Evolutionary conservation across 2,329 filamentous ascomycete genomes (phyloP).

Genomic region (Cordyceps javanica): DNA sequence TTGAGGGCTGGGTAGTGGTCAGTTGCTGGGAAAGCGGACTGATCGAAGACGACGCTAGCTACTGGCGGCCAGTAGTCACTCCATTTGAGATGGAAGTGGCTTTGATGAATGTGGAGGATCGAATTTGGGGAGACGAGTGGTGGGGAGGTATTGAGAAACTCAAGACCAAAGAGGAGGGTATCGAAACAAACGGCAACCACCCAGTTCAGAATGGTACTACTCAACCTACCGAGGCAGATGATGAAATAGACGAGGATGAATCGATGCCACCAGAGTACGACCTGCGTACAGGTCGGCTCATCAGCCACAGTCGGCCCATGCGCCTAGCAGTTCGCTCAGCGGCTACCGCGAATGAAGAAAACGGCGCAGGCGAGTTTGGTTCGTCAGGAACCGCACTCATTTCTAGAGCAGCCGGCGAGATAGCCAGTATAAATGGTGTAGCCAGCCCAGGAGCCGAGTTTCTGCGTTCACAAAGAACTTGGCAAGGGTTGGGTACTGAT

Average conservation of each 20-base stretch:
- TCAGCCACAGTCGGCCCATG: conserved; percentile 75
- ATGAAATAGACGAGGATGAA: conserved; percentile 55
- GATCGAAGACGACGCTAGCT: conserved; percentile 74
- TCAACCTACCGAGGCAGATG: conserved; percentile 18
- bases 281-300: conserved; percentile 76
- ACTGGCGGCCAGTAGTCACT: conserved; percentile 87
- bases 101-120: conserved; percentile 64
- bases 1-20: conserved; percentile 94
- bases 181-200: conserved; percentile 21
- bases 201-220: conserved; percentile 13
- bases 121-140: conserved; percentile 86
- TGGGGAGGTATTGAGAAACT: conserved; percentile 71
- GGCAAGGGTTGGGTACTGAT: conserved; percentile 88
- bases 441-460: conserved; percentile 90
- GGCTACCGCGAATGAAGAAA: conserved; percentile 5
- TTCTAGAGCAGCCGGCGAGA: conserved; percentile 54
- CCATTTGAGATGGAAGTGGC: conserved; percentile 85
- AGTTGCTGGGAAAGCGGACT: conserved; percentile 97
- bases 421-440: conserved; percentile 77
- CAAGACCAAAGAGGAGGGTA: neutral
- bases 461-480: conserved; percentile 74
- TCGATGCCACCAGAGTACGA: conserved; percentile 88
- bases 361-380: conserved; percentile 14
- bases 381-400: conserved; percentile 39
- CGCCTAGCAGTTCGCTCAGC: conserved; percentile 21